Percentiles rank a stretch among this genome's conserved stretches.
phyloP scores from a whole-genome alignment of 208 protist species.

The Leishmania martiniquensis region DNA sequence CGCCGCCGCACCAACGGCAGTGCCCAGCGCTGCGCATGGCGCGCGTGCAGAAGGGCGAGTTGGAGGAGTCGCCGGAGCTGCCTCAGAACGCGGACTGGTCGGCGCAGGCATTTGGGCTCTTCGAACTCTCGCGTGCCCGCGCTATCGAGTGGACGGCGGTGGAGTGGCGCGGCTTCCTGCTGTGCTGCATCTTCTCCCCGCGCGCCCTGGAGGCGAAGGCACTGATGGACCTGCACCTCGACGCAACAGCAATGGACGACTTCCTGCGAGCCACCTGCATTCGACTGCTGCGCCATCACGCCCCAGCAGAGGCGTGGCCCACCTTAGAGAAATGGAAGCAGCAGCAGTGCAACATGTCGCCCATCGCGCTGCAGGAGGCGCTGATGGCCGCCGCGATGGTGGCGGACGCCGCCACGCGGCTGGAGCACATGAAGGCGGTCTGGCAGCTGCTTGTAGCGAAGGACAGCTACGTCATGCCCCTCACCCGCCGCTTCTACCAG shows the following conservation, averaged over 20 bases:
- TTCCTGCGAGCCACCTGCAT: conserved; percentile 84
- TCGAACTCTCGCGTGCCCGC: conserved; percentile 61
- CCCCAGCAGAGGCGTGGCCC: conserved; percentile 43
- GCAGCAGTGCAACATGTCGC: conserved; percentile 49
- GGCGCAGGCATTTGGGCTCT: conserved; percentile 66
- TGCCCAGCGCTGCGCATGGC: conserved; percentile 74
- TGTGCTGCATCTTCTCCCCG: conserved; percentile 84
- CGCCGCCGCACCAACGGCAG: conserved; percentile 78
- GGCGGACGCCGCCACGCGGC: conserved; percentile 27
- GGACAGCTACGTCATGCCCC: conserved; percentile 89
- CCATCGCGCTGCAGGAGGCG: conserved; percentile 84
- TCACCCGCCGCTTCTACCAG: conserved; percentile 72
- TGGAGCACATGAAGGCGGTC: conserved; percentile 37
- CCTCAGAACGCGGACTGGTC: conserved; percentile 87
- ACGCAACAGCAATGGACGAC: conserved; percentile 70
- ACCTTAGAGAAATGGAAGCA: conserved; percentile 48
- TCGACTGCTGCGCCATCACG: conserved; percentile 81
- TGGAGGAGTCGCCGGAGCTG: conserved; percentile 66
- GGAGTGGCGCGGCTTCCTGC: conserved; percentile 89
- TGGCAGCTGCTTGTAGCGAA: conserved; percentile 59
- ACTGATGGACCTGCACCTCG: conserved; percentile 59
- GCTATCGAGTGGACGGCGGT: conserved; percentile 83
- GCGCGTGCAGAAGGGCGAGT: conserved; percentile 67
- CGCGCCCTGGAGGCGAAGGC: conserved; percentile 66
- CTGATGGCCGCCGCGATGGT: conserved; percentile 74